Evolutionary conservation across 768 basidiomycete species (phyloP), one percentile per base, ranked within the genome.

Genomic region (Guyanaporus albipodus): DNA sequence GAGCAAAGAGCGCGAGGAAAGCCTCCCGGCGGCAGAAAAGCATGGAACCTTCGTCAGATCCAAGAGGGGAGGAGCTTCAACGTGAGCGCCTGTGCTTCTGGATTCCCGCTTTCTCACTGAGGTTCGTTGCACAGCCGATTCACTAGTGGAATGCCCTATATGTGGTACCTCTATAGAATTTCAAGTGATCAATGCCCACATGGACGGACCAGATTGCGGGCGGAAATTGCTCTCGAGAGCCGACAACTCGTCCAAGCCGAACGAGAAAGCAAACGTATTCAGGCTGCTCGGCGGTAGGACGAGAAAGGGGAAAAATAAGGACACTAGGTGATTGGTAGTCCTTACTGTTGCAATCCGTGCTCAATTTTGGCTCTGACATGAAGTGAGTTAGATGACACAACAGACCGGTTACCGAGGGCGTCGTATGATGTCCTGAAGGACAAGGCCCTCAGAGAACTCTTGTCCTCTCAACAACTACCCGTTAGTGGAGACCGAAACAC

Each of bases 391-490:
- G 71, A 73, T 38, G 72, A 70, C 23, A 60, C 70, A 3, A 54
- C 70, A 33, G 66, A 62, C 32, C 76, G 73, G 1, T 66, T 87
- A 32, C 83, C 86, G 4, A 84, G 84, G 54, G 74, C 75, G 19
- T 76, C 83, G 1, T 88, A 88, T 54, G 73, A 73, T 11, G 77
- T 78, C 10, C 63, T 87, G 39, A 85, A 80, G 56, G 82, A 83
- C 40, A 77, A 72, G 56, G 71, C 75, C 31, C 57, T 88, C 15
- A 77, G 72, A 51, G 80, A 81, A 11, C 73, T 81, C 55, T 68
- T 88, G 10, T 39, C 52, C 2, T 72, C 79, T 42, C 72, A 80
- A 41, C 73, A 66, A 9, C 63, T 88, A 17, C 67, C 78, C 1
- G 61, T 72, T 2, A 65, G 56, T 11, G 86, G 85, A 5, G 80